Base-by-base conservation (phyloP, 2,329 filamentous ascomycete genomes). In the Didymella pinodella region DNA sequence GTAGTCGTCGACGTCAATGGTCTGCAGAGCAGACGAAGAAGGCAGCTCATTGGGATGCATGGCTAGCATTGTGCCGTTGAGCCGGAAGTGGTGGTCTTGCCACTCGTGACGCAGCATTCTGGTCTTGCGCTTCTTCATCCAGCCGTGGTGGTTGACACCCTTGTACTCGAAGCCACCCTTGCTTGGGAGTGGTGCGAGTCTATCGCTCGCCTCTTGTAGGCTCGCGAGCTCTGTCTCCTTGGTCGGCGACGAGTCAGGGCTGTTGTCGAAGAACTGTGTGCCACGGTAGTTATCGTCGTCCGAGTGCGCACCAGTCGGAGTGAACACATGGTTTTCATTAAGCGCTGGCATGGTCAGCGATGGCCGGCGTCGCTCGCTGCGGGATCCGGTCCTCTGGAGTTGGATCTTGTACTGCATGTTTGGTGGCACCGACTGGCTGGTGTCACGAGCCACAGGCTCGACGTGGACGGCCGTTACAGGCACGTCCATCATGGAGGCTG, bases 51-150 rank as follows among this genome's bases (percentile, higher is more conserved):
- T 81, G 20, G 78, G 76, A 82, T 93, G 91, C 85, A 94, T 90
- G 54, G 90, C 88, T 20, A 84, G 78, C 54, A 79, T 75, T 0
- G 82, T 83, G 65, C 81, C 82, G 46, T 88, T 88, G 63, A 97
- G 88, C 26, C 91, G 92, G 76, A 95, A 96, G 81, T 94, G 95
- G 67, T 92, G 90, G 75, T 96, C 91, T 72, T 93, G 88, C 93
- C 93, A 97, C 80, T 97, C 93, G 77, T 96, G 91, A 43, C 92
- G 91, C 61, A 97, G 86, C 82, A 97, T 88, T 72, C 88, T 88
- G 32, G 90, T 96, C 81, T 92, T 92, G 73, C 94, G 91, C 83
- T 96, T 97, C 83, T 92, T 93, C 88, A 99, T 96, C 78, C 89
- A 93, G 1, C 95, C 95, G 48, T 91, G 86, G 77, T 93, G 91